phyloP scores from a whole-genome alignment of 805 yeast genomes.

The Starmerella lactis-condensi region DNA sequence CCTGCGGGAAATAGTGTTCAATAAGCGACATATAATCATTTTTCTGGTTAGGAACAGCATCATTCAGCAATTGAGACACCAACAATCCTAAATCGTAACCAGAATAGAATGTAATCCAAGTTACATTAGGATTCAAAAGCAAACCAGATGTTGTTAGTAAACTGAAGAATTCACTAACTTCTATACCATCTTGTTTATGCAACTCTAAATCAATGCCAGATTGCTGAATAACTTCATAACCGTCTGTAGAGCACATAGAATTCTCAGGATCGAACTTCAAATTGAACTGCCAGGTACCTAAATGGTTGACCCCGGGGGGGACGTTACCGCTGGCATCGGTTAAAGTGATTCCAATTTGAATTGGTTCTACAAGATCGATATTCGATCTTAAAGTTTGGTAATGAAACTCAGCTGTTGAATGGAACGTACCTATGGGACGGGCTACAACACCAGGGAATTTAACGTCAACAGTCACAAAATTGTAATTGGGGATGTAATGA shows the following conservation, averaged over 20 bases:
- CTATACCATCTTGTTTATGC: slow-evolving; percentile 62
- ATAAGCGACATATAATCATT: slow-evolving; percentile 60
- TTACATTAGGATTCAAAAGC: slow-evolving; percentile 46
- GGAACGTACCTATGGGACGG: slow-evolving; percentile 85
- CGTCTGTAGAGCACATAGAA: slow-evolving; percentile 79
- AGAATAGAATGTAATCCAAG: slow-evolving; percentile 83
- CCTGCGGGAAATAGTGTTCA: slow-evolving; percentile 54
- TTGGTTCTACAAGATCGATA: slow-evolving; percentile 66
- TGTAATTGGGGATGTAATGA: slow-evolving; percentile 23
- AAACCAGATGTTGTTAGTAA: slow-evolving; percentile 71
- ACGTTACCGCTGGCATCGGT: slow-evolving; percentile 51
- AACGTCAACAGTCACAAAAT: slow-evolving; percentile 42
- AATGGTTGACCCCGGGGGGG: slow-evolving; percentile 35
- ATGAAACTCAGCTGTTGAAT: slow-evolving; percentile 79
- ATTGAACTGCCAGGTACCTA: slow-evolving; percentile 92
- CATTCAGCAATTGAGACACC: slow-evolving; percentile 54
- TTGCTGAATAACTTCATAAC: slow-evolving; percentile 57
- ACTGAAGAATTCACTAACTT: slow-evolving; percentile 64
- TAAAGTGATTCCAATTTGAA: slow-evolving; percentile 69
- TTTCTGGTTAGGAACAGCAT: slow-evolving; percentile 61
- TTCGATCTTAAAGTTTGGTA: slow-evolving; percentile 87
- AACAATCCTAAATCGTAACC: slow-evolving; percentile 92
- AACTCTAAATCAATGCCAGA: slow-evolving; percentile 67
- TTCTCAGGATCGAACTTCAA: slow-evolving; percentile 54
- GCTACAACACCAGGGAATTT: slow-evolving; percentile 95